These are phyloP conservation scores for Yamadazyma scolyti DNA, from an alignment of 805 yeast species.

Conservation along the genomic window DNA sequence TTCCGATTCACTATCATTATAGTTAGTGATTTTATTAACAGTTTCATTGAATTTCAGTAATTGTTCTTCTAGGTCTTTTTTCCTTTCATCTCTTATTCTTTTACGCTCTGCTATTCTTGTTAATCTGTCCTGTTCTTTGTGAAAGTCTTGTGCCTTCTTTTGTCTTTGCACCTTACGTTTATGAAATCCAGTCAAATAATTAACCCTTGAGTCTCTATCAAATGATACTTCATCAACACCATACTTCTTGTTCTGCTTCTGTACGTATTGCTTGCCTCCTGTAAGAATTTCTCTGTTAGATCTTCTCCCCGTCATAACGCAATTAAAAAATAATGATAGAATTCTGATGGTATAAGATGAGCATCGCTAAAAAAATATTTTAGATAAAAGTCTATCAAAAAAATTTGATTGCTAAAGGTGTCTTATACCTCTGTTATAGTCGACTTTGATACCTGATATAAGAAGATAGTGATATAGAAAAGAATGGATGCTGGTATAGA, in stretches of 20 bases:
- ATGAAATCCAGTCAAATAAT: slow-evolving; percentile 92
- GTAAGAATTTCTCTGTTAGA: slow-evolving; percentile 83
- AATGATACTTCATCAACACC: slow-evolving; percentile 83
- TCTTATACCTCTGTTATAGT: no score
- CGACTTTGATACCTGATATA: no score
- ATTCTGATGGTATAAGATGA: slow-evolving; percentile 7
- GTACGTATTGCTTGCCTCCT: slow-evolving; percentile 77
- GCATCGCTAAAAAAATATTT: slow-evolving; percentile 10
- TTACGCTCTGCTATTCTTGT: slow-evolving; percentile 75
- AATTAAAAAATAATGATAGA: no score
- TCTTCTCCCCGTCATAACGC: slow-evolving; percentile 7
- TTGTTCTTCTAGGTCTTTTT: slow-evolving; percentile 61
- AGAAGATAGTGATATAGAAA: no score
- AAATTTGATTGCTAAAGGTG: neutral
- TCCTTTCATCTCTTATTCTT: slow-evolving; percentile 65
- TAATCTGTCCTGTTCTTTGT: slow-evolving; percentile 72
- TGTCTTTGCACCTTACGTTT: slow-evolving; percentile 86
- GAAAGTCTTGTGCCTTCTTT: slow-evolving; percentile 75
- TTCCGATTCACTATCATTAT: slow-evolving; percentile 15
- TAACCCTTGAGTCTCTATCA: slow-evolving; percentile 74
- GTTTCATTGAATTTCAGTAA: slow-evolving; percentile 54
- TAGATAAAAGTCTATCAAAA: neutral
- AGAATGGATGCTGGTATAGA: slow-evolving; percentile 44
- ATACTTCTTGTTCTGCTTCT: slow-evolving; percentile 59
- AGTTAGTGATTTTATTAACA: slow-evolving; percentile 21